phyloP scores from a whole-genome alignment of 495 filamentous ascomycete species.

The Amphirosellinia nigrospora region DNA sequence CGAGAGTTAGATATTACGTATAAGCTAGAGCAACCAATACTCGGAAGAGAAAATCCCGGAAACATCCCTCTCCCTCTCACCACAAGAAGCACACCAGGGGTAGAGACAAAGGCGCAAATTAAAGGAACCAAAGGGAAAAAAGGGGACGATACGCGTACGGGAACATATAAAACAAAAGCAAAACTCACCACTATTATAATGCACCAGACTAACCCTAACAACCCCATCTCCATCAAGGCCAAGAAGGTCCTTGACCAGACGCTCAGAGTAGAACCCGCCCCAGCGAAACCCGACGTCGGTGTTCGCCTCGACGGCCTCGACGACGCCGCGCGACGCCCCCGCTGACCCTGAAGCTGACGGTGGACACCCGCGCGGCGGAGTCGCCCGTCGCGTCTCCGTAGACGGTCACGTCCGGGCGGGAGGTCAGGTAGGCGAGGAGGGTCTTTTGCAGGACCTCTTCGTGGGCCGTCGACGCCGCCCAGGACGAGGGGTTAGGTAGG shows the following conservation, averaged over 20 bases:
- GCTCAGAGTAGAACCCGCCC: constrained; percentile 71
- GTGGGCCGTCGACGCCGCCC: constrained; percentile 60
- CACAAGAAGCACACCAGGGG: neutral
- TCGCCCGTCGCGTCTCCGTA: constrained; percentile 60
- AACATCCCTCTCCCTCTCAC: neutral
- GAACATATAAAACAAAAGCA: neutral
- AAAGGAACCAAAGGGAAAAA: neutral
- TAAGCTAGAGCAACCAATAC: neutral
- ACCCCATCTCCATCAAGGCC: constrained; percentile 65
- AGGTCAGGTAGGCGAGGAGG: constrained; percentile 61
- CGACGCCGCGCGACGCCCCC: constrained; percentile 63
- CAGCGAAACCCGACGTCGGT: constrained; percentile 64
- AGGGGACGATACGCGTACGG: neutral
- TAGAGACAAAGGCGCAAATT: too few relatives aligned
- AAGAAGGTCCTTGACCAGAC: constrained; percentile 65
- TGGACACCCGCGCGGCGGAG: constrained; percentile 60
- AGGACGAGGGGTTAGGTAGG: constrained; percentile 59
- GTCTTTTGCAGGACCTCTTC: constrained; percentile 64
- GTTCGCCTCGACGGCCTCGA: constrained; percentile 63
- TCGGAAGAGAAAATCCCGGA: too few relatives aligned
- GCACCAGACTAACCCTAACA: constrained; percentile 71
- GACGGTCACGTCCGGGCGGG: constrained; percentile 56
- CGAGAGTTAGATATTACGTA: neutral
- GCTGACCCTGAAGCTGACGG: constrained; percentile 69
- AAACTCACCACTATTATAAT: constrained; percentile 75